phyloP scores from a whole-genome alignment of 1,284 basidiomycete genomes.

The Butyriboletus appendiculatus region DNA sequence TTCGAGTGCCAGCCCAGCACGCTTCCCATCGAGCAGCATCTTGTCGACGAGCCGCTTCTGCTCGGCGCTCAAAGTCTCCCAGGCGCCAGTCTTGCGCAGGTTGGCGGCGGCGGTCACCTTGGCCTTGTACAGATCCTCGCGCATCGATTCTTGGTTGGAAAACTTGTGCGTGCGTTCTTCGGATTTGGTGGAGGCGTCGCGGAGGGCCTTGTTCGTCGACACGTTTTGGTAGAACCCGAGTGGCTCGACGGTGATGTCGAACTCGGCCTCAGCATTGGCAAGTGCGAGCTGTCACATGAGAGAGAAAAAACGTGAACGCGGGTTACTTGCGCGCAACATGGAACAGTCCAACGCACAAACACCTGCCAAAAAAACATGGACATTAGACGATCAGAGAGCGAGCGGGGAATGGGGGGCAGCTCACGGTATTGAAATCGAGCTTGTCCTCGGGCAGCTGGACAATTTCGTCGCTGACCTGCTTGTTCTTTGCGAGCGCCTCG shows the following conservation, averaged over 20 bases:
- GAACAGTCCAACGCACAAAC: conserved; percentile 50
- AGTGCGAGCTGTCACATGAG: conserved; percentile 43
- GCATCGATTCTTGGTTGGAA: conserved; percentile 71
- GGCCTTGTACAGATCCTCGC: conserved; percentile 73
- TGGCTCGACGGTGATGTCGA: conserved; percentile 56
- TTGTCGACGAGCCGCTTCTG: conserved; percentile 74
- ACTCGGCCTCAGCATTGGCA: conserved; percentile 55
- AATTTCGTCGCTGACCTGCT: conserved; percentile 58
- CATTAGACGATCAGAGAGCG: not conserved
- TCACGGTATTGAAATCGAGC: conserved; percentile 59
- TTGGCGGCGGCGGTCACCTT: conserved; percentile 70
- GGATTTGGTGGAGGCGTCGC: conserved; percentile 73
- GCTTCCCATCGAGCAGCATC: conserved; percentile 74
- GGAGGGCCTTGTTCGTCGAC: conserved; percentile 64
- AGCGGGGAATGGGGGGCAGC: conserved; percentile 12
- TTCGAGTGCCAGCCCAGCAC: conserved; percentile 73
- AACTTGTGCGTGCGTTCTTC: conserved; percentile 71
- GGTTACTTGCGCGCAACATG: not conserved
- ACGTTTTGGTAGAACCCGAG: conserved; percentile 81
- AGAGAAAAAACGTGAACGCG: conserved; percentile 26
- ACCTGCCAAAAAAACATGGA: conserved; percentile 45
- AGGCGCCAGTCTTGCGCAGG: conserved; percentile 55
- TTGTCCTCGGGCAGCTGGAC: conserved; percentile 58
- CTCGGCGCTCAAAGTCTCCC: conserved; percentile 62
- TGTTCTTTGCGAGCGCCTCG: conserved; percentile 58